Evolutionary conservation across 208 protist genomes (phyloP), one percentile per base, ranked within the genome.

Genomic region (Wallacemonas sp.): DNA sequence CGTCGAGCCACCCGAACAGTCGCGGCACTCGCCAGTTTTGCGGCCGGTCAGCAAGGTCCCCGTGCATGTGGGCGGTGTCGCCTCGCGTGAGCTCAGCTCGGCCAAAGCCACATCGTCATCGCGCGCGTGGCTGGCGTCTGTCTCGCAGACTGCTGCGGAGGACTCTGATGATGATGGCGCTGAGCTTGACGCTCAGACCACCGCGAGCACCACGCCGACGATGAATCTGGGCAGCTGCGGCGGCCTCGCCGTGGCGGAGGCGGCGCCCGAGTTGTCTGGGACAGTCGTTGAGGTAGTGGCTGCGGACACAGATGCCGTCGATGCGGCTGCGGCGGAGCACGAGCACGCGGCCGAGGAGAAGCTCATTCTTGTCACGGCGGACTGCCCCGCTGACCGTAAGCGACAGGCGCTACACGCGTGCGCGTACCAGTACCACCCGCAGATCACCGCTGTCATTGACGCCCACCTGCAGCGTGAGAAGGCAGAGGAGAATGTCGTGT

Each of bases 401-500:
- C 9, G 34, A 29, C 52, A 17, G 2, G 52, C 52, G 29, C 52
- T 58, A 14, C n/a, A 58, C 21, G 52, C 52, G 2, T 58, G 52
- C 19, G 9, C 29, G 29, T 58, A 58, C 52, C 52, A 58, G 32
- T 24, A 24, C 4, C 19, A 58, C 30, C 52, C 52, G n/a, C 52
- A 58, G n/a, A 29, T 58, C 6, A 14, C 0, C 32, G 52, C 8
- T n/a, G 12, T 58, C 6, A 39, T 58, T 30, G n/a, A 58, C 52
- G 52, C 30, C 52, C 52, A 58, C 30, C 19, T 58, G 30, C 12
- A 41, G 26, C 52, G 52, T 21, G 30, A 58, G 32, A 58, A 58
- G 19, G 52, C 52, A 5, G 52, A 58, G 8, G 52, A 58, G 30
- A 43, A 58, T n/a, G 4, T 58, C 6, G 32, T 58, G 52, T n/a